These are phyloP conservation scores for Vitis riparia DNA, from an alignment of 164 flowering plant species.

Conservation along the genomic window DNA sequence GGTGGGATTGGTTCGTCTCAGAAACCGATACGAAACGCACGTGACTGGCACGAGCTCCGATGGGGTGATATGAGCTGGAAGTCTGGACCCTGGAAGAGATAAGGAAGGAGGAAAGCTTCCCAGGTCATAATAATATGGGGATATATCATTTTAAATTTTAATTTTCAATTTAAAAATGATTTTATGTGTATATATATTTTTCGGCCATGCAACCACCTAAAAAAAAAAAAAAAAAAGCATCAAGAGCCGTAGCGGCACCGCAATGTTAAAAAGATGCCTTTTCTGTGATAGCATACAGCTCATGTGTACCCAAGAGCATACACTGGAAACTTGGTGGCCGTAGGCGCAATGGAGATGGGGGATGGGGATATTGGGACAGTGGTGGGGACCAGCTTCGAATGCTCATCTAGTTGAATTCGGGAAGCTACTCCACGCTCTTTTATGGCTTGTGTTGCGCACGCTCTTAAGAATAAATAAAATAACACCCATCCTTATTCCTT, in stretches of 20 bases:
- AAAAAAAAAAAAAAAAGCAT: background rate
- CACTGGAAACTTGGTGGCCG: constrained; percentile 4
- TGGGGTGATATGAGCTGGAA: constrained; percentile 5
- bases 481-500: too few relatives aligned
- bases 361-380: too few relatives aligned
- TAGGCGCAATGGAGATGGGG: background rate
- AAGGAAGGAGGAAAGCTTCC: constrained; percentile 16
- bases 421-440: too few relatives aligned
- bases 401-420: too few relatives aligned
- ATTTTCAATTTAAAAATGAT: background rate
- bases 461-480: too few relatives aligned
- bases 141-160: background rate
- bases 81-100: constrained; percentile 16
- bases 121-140: constrained; percentile 21
- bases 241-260: constrained; percentile 32
- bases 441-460: too few relatives aligned
- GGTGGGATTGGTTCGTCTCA: background rate
- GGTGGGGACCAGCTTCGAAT: too few relatives aligned
- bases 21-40: background rate
- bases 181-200: background rate
- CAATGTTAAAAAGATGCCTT: constrained; percentile 11
- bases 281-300: constrained; percentile 2
- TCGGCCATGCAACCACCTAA: too few relatives aligned
- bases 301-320: constrained; percentile 1
- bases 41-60: constrained; percentile 10